A percentile compares a stretch with the other conserved stretches of the same genome.
Evolutionary conservation across 345 rosid genomes (phyloP).

Genomic region (Citrus sp.): DNA sequence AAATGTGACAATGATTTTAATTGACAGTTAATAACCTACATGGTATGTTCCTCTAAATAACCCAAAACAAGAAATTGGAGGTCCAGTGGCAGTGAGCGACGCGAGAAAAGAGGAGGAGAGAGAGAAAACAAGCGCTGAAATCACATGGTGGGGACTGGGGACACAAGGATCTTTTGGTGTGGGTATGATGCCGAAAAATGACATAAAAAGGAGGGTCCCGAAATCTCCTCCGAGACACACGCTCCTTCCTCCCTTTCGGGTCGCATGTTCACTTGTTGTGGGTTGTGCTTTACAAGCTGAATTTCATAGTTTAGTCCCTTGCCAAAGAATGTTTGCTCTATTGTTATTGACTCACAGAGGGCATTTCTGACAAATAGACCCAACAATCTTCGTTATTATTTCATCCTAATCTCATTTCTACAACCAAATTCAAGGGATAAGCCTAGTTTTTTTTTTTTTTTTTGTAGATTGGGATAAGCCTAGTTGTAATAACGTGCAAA

Average conservation of each 20-base stretch:
- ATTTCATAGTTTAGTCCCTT: constrained; percentile 16
- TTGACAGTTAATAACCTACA: no score
- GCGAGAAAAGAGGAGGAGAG: background rate
- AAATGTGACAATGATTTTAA: background rate
- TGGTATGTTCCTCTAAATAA: no score
- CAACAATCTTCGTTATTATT: background rate
- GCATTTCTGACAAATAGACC: background rate
- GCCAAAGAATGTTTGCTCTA: background rate
- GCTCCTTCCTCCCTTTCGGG: constrained; percentile 9
- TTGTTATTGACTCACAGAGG: background rate
- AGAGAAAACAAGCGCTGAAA: no score
- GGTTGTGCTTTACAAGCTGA: background rate
- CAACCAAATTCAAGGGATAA: background rate
- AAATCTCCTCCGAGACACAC: constrained; percentile 34
- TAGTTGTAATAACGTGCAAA: background rate
- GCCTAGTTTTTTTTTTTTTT: no score
- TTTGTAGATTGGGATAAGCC: no score
- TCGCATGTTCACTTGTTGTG: background rate
- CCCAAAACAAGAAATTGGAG: no score
- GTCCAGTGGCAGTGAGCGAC: no score
- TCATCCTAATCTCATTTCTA: background rate
- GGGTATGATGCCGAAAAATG: background rate
- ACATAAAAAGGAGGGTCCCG: constrained; percentile 6
- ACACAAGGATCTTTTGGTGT: background rate
- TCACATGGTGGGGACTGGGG: constrained; percentile 16